Percentiles rank a stretch among this genome's conserved stretches.
Evolutionary conservation across 768 basidiomycete species (phyloP).

Genomic region (Sutorius australiensis): DNA sequence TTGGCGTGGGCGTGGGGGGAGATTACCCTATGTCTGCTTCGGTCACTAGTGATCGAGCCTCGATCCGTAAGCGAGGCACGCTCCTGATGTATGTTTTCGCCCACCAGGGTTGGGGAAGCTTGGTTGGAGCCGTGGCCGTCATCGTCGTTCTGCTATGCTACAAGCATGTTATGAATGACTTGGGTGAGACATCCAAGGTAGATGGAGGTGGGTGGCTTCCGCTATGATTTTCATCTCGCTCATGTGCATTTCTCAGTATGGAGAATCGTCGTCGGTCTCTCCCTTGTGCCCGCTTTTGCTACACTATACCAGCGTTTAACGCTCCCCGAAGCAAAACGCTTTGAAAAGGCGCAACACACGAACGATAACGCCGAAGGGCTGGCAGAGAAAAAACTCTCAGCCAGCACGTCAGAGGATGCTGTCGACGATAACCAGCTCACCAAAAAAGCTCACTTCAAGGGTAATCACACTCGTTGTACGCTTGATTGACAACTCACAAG

Average conservation of each 20-base stretch:
- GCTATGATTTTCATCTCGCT: not conserved
- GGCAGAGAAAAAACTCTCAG: constrained; percentile 27
- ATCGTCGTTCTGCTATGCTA: constrained; percentile 64
- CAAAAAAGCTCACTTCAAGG: constrained; percentile 51
- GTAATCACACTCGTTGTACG: constrained; percentile 22
- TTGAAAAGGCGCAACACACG: constrained; percentile 36
- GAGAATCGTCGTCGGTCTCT: constrained; percentile 71
- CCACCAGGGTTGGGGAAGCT: constrained; percentile 75
- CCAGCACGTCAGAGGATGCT: not conserved
- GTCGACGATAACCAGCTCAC: constrained; percentile 18
- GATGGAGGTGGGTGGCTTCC: constrained; percentile 54
- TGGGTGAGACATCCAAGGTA: constrained; percentile 57
- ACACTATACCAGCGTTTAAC: constrained; percentile 76
- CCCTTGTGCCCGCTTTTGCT: constrained; percentile 68
- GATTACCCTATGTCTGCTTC: constrained; percentile 79
- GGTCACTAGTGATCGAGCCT: constrained; percentile 63
- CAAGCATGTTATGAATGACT: constrained; percentile 57
- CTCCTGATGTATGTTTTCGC: constrained; percentile 76
- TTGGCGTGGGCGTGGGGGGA: constrained; percentile 76
- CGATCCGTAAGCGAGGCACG: constrained; percentile 62
- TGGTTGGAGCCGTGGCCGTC: constrained; percentile 58
- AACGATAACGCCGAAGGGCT: constrained; percentile 30
- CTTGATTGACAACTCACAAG: not conserved
- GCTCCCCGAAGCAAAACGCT: constrained; percentile 65
- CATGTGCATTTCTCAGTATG: constrained; percentile 42